Base-by-base conservation (phyloP, 306 rosid genomes). In the Fragaria iinumae region DNA sequence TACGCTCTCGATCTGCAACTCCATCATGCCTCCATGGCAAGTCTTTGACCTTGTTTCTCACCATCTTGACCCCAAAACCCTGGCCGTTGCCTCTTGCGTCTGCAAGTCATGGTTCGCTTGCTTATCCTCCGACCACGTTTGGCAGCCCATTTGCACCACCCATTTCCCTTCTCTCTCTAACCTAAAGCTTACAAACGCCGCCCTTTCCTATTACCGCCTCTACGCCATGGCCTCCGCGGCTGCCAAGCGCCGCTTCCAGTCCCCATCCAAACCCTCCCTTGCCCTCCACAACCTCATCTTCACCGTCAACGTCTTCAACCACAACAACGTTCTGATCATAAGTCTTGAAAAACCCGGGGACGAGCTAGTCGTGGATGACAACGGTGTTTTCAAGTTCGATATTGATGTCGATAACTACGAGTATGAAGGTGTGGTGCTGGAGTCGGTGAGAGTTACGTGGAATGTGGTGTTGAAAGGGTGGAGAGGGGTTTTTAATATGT, bases 381-480 rank as follows among this genome's bases (percentile, higher is more conserved):
- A 50, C 0, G 83, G 89, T 11, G 78, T 85, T 53, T 93, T 91
- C 68, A 88, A 86, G 3, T 87, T 88, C 32, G 83, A 80, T 5
- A 20, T 88, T 0, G 62, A 57, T 0, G 57, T 86, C 0, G 34
- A 18, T 8, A 43, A 52, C 4, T 2, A 18, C 34, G 67, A 71
- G 60, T 14, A 29, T 47, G 44, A 8, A 11, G 63, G 13, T 2
- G 53, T 43, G 48, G 41, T 7, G 3, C 4, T 47, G 55, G 85
- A 78, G 56, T 83, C 74, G 56, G 83, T 89, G 85, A 90, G 64
- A 73, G 69, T 90, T 8, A 66, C 82, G 25, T 93, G 97, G 96
- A 86, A 84, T 44, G 87, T 93, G 72, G 77, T 88, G 18, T 55
- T 90, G 87, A 86, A 71, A 34, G 91, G 90, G 76, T 87, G 97